phyloP scores from a whole-genome alignment of 208 protist species.

The Crithidia sp. region DNA sequence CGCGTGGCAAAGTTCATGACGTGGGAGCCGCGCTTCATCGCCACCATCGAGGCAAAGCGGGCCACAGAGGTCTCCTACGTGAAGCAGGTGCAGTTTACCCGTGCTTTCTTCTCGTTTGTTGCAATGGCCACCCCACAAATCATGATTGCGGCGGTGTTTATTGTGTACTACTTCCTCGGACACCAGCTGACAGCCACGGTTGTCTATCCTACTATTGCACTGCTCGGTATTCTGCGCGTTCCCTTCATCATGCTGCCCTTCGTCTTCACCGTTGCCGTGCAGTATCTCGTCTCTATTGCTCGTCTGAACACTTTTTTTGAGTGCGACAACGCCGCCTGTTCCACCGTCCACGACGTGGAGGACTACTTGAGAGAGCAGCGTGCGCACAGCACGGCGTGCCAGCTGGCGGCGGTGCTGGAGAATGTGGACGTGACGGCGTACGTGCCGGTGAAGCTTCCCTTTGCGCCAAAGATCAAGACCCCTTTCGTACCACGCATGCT shows the following conservation, averaged over 20 bases:
- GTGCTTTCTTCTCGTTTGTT: slow-evolving; percentile 54
- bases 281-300: slow-evolving; percentile 77
- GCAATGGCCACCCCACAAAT: slow-evolving; percentile 67
- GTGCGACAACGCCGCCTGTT: slow-evolving; percentile 27
- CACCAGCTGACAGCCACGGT: slow-evolving; percentile 70
- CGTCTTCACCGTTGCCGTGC: slow-evolving; percentile 58
- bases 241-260: slow-evolving; percentile 91
- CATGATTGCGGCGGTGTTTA: slow-evolving; percentile 60
- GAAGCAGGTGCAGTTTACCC: slow-evolving; percentile 34
- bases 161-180: slow-evolving; percentile 56
- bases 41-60: slow-evolving; percentile 46
- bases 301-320: slow-evolving; percentile 78
- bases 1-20: slow-evolving; percentile 92
- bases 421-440: slow-evolving; percentile 30
- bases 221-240: slow-evolving; percentile 89
- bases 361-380: slow-evolving; percentile 21
- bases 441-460: slow-evolving; percentile 57
- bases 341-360: slow-evolving; percentile 24
- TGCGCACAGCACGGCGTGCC: slow-evolving; percentile 23
- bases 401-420: slow-evolving; percentile 34
- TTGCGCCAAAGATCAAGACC: slow-evolving; percentile 31
- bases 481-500: slow-evolving; percentile 10
- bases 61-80: slow-evolving; percentile 51
- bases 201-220: slow-evolving; percentile 90
- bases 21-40: slow-evolving; percentile 79